Evolutionary conservation across 2,329 filamentous ascomycete species (phyloP).

Genomic region (Ophiostoma sp.): DNA sequence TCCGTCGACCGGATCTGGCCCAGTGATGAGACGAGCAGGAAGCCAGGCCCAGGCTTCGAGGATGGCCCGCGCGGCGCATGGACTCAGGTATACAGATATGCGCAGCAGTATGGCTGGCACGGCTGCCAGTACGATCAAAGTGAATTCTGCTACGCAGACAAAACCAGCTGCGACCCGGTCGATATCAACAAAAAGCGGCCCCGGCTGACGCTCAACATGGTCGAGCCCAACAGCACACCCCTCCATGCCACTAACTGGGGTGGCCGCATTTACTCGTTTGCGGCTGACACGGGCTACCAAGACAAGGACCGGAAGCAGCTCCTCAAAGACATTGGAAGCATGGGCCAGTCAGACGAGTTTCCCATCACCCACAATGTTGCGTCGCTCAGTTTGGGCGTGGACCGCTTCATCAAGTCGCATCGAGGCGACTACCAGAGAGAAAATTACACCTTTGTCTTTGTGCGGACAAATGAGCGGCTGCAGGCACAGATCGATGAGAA

Average conservation of each 20-base stretch:
- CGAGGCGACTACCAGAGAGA: neutral
- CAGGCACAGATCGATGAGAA: neutral
- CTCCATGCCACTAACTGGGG: conserved; percentile 13
- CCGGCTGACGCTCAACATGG: conserved; percentile 12
- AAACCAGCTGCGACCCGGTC: neutral
- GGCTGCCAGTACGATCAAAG: neutral
- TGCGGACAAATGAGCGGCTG: conserved; percentile 5
- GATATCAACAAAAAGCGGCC: neutral
- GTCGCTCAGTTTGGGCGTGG: conserved; percentile 14
- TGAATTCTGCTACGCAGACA: neutral
- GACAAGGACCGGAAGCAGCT: neutral
- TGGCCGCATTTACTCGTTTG: conserved; percentile 18
- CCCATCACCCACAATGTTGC: conserved; percentile 11
- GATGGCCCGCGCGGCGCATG: neutral
- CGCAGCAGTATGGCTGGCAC: neutral
- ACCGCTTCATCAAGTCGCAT: neutral
- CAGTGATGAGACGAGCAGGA: neutral
- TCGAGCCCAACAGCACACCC: neutral
- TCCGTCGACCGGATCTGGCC: conserved; percentile 34
- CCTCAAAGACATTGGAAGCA: neutral
- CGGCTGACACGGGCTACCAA: neutral
- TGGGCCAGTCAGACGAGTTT: neutral
- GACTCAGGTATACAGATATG: neutral
- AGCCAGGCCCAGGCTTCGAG: neutral
- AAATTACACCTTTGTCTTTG: neutral